phyloP scores from a whole-genome alignment of 2,329 filamentous ascomycete species.

The Exophiala viscosa region DNA sequence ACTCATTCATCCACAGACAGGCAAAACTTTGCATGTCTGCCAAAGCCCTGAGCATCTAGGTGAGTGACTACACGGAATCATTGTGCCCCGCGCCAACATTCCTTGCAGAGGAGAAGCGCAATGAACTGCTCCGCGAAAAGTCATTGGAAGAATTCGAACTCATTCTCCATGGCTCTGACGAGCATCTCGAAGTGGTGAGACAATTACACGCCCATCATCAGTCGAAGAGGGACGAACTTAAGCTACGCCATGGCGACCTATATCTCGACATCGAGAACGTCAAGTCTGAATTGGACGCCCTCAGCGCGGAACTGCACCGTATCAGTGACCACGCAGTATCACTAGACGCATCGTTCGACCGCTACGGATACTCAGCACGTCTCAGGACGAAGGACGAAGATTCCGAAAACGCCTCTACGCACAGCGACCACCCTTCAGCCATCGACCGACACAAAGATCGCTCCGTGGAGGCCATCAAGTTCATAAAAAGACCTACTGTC shows the following conservation, averaged over 20 bases:
- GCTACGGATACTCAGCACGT: constrained; percentile 60
- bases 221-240: constrained; percentile 44
- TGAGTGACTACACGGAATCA: constrained; percentile 32
- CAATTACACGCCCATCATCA: constrained; percentile 54
- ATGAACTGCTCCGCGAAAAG: constrained; percentile 11
- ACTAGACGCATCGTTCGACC: constrained; percentile 59
- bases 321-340: constrained; percentile 53
- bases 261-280: constrained; percentile 58
- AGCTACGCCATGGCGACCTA: constrained; percentile 47
- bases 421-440: constrained; percentile 25
- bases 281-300: constrained; percentile 50
- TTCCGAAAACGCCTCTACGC: constrained; percentile 24
- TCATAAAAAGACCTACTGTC: constrained; percentile 59
- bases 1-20: constrained; percentile 52
- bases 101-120: constrained; percentile 9
- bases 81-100: constrained; percentile 24
- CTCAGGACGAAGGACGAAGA: constrained; percentile 48
- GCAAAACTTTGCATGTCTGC: constrained; percentile 55
- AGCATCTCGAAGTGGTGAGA: constrained; percentile 41
- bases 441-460: constrained; percentile 28
- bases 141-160: constrained; percentile 15
- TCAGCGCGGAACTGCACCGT: constrained; percentile 53
- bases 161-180: constrained; percentile 18
- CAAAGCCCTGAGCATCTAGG: constrained; percentile 51
- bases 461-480: constrained; percentile 46